Conservation (phyloP, 2,329 filamentous ascomycete species). For the Geosmithia flava region DNA sequence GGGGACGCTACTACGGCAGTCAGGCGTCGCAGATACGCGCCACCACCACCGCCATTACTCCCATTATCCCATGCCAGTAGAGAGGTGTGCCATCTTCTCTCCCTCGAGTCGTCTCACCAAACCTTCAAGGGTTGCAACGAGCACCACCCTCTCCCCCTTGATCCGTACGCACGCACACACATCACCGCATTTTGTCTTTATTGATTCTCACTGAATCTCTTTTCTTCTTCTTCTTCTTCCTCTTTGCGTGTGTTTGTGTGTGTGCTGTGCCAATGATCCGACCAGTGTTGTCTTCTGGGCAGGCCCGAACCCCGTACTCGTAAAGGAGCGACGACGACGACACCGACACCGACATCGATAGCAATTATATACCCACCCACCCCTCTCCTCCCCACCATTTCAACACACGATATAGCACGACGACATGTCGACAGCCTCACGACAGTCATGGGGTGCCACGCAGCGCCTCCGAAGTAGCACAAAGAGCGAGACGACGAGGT, state of each 20-base stretch:
- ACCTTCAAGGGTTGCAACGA: background rate
- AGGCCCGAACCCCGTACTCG: no score
- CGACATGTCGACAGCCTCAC: constrained; percentile 39
- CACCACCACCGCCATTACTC: no score
- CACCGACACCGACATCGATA: background rate
- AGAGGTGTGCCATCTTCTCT: background rate
- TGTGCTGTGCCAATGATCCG: background rate
- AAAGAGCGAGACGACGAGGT: constrained; percentile 18
- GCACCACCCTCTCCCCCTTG: background rate
- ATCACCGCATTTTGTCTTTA: background rate
- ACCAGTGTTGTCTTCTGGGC: background rate
- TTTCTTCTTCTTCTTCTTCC: background rate
- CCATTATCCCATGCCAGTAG: no score
- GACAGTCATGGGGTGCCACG: constrained; percentile 29
- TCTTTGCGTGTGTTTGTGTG: background rate
- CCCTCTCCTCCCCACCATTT: background rate
- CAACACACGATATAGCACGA: background rate
- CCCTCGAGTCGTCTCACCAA: background rate
- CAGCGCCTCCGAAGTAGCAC: constrained; percentile 27
- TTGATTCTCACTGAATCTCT: background rate
- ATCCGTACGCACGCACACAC: background rate
- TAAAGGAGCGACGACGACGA: background rate
- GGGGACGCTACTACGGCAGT: no score
- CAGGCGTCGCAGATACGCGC: no score
- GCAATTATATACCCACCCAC: background rate